Conservation (phyloP, 495 filamentous ascomycete species). For the Symbiotaphrina buchneri region DNA sequence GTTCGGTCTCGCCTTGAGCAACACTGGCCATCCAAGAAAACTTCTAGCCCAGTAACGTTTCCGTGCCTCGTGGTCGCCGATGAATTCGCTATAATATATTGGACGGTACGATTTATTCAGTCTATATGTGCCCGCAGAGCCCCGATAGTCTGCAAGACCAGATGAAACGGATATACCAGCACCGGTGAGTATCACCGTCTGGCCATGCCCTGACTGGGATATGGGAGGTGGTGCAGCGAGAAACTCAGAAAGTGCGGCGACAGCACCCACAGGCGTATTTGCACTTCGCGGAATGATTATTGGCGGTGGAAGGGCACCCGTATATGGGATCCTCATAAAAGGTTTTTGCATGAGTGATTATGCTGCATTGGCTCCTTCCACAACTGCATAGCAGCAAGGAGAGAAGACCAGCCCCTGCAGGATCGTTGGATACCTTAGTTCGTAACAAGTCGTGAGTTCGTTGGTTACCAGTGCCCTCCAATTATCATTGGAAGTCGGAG, state of each 20-base stretch:
- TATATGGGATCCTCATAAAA: conserved; percentile 80
- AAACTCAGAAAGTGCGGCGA: conserved; percentile 55
- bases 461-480: no score
- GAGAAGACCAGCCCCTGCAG: no score
- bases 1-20: conserved; percentile 63
- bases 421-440: no score
- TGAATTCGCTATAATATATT: conserved; percentile 83
- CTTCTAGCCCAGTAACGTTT: conserved; percentile 94
- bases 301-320: conserved; percentile 57
- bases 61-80: conserved; percentile 57
- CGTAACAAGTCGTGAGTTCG: no score
- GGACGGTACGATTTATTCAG: conserved; percentile 75
- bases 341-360: conserved; percentile 46
- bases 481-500: no score
- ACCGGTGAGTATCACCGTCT: conserved; percentile 67
- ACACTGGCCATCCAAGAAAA: conserved; percentile 74
- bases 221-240: conserved; percentile 23
- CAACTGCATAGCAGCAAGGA: no score
- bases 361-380: no score
- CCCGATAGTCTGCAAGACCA: conserved; percentile 83
- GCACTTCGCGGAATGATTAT: conserved; percentile 50
- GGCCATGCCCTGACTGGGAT: conserved; percentile 8
- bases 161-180: conserved; percentile 88
- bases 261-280: conserved; percentile 42
- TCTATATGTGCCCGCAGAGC: conserved; percentile 74